These are phyloP conservation scores for Colletotrichum liriopes DNA, from an alignment of 2,329 filamentous ascomycete genomes.

Conservation along the genomic window DNA sequence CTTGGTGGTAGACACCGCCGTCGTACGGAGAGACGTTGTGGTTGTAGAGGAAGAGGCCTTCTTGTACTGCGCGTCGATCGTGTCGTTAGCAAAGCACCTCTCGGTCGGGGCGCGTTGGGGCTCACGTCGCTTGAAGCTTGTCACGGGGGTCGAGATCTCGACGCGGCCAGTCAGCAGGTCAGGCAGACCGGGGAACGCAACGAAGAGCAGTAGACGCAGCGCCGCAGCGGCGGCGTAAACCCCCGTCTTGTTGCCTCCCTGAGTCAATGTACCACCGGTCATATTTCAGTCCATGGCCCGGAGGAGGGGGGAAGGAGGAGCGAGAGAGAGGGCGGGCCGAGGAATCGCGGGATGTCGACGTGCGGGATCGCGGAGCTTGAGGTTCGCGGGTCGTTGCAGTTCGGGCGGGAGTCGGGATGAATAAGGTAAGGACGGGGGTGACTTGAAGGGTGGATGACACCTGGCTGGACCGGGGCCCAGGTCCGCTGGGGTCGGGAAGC, in stretches of 20 bases:
- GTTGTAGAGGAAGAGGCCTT: slow-evolving; percentile 95
- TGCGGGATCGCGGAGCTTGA: slow-evolving; percentile 25
- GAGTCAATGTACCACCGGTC: slow-evolving; percentile 53
- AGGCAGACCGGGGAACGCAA: slow-evolving; percentile 86
- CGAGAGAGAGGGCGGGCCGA: slow-evolving; percentile 11
- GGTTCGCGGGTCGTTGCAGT: slow-evolving; percentile 14
- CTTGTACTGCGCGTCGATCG: slow-evolving; percentile 77
- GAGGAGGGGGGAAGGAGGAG: neutral
- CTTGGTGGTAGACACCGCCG: slow-evolving; percentile 87
- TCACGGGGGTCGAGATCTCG: slow-evolving; percentile 96
- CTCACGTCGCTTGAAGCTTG: slow-evolving; percentile 97
- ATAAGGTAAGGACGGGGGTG: slow-evolving; percentile 32
- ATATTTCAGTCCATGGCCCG: slow-evolving; percentile 43
- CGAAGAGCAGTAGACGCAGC: slow-evolving; percentile 85
- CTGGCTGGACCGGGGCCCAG: slow-evolving; percentile 44
- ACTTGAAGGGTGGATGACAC: slow-evolving; percentile 45
- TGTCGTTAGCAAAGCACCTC: slow-evolving; percentile 27
- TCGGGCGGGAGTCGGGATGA: slow-evolving; percentile 36
- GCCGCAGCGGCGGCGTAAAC: slow-evolving; percentile 84
- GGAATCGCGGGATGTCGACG: slow-evolving; percentile 15
- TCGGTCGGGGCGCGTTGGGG: slow-evolving; percentile 31
- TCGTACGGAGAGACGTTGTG: slow-evolving; percentile 98
- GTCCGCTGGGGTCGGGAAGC: slow-evolving; percentile 15
- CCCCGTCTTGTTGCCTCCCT: slow-evolving; percentile 58
- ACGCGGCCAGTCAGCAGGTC: slow-evolving; percentile 91